Evolutionary conservation across 768 basidiomycete species (phyloP), one percentile per base, ranked within the genome.

Genomic region (Mycena galericulata): DNA sequence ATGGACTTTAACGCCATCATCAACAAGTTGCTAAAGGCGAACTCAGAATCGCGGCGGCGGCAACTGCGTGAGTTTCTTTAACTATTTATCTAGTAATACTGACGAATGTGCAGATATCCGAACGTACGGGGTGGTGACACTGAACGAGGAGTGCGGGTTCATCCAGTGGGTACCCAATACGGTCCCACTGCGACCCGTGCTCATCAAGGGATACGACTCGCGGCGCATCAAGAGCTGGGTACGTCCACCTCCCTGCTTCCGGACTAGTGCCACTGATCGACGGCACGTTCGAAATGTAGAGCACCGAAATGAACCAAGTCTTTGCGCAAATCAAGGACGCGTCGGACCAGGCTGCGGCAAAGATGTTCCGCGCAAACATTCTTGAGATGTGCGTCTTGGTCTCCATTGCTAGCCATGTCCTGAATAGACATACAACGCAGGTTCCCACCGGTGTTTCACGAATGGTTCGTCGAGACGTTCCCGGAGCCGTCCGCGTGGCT

Each of bases 91-190:
- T 45, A 58, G 18, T 29, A 38, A 22, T 26, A 47, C 45, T 65
- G 15, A 62, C 29, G 27, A 47, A 11, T 12, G 41, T n/a, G 71
- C 67, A 97, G 97, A 92, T 76, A 95, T 99, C 65, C 90, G 97
- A 27, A 99, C 98, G 3, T 99, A 99, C 75, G 94, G 96, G n/a
- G 96, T 99, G n/a, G 92, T 98, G 29, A 95, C 97, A 7, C 85
- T 99, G 69, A 98, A 98, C 75, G 97, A 99, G 72, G 96, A 97
- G 71, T 98, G 97, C 74, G 98, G 98, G 0, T 89, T 99, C 54
- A 95, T 99, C 62, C 95, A 99, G 89, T 99, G 98, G 98, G 98
- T 99, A 4, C 94, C 92, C 0, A 93, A 99, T 76, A 98, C 97
- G 1, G 85, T 89, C 29, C 93, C 95, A 1, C 79, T 98, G 40